phyloP scores from a whole-genome alignment of 73 alveolate species.

The Symbiodinium natans region DNA sequence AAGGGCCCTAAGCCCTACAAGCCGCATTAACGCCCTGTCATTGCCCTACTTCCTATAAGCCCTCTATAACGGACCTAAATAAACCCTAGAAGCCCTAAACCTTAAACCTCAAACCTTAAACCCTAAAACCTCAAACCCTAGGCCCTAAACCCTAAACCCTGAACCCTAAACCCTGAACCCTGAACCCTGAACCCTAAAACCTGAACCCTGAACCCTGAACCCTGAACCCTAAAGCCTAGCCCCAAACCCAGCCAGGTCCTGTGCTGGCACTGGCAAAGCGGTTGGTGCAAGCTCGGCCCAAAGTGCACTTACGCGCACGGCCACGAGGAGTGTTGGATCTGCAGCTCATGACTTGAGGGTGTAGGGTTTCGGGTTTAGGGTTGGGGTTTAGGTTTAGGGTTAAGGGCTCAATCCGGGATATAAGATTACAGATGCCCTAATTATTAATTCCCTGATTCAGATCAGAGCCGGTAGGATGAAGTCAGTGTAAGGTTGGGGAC shows the following conservation, averaged over 20 bases:
- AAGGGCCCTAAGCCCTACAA: no score
- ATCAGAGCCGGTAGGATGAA: no score
- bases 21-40: no score
- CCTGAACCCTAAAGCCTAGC: background rate
- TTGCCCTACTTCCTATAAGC: no score
- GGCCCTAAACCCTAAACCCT: no score
- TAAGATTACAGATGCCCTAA: no score
- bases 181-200: no score
- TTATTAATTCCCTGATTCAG: no score
- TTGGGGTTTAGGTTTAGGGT: background rate
- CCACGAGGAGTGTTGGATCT: background rate
- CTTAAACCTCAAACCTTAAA: background rate
- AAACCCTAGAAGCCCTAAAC: background rate
- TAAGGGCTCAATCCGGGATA: background rate
- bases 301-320: slow-evolving; percentile 90
- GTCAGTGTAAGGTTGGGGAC: background rate
- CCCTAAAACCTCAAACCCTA: no score
- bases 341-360: background rate
- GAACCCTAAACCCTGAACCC: background rate
- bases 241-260: slow-evolving; percentile 18
- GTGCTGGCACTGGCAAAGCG: slow-evolving; percentile 93
- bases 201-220: background rate
- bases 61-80: background rate
- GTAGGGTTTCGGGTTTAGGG: background rate
- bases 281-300: slow-evolving; percentile 93